Percentiles rank a stretch among this genome's conserved stretches.
These are phyloP conservation scores for Boletus rufocinnamomeus DNA, from an alignment of 768 basidiomycete species.

Conservation along the genomic window DNA sequence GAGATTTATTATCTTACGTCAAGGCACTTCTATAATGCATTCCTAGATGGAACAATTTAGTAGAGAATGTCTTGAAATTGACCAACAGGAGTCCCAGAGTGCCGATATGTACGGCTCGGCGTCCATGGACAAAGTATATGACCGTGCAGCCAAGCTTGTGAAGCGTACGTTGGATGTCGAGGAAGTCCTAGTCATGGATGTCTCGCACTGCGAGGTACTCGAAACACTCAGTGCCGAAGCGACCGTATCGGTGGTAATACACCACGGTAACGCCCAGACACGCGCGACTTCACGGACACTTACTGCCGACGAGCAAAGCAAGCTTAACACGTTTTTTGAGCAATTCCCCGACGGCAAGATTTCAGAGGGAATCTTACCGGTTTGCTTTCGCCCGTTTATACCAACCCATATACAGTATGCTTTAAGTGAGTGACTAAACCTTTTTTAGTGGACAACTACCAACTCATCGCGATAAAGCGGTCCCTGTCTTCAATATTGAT, in stretches of 20 bases:
- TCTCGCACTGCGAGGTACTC: constrained; percentile 85
- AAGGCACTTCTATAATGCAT: neutral
- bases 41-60: constrained; percentile 92
- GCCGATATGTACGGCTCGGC: constrained; percentile 29
- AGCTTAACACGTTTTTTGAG: constrained; percentile 74
- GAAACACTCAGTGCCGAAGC: constrained; percentile 67
- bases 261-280: constrained; percentile 61
- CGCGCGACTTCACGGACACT: constrained; percentile 57
- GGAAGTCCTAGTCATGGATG: constrained; percentile 89
- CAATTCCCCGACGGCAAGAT: constrained; percentile 85
- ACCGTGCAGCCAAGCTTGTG: constrained; percentile 87
- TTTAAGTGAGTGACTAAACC: constrained; percentile 57
- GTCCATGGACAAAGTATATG: constrained; percentile 88
- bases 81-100: constrained; percentile 43
- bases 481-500: constrained; percentile 92
- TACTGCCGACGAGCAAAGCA: constrained; percentile 68
- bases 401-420: constrained; percentile 84
- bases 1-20: constrained; percentile 26
- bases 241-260: constrained; percentile 66
- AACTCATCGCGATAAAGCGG: constrained; percentile 49
- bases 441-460: constrained; percentile 1
- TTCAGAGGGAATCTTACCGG: constrained; percentile 83
- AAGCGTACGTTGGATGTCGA: constrained; percentile 90
- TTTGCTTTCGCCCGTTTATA: constrained; percentile 80
- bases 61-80: constrained; percentile 91